Evolutionary conservation across 2,329 filamentous ascomycete genomes (phyloP).

Genomic region (Sclerotinia subarctica): DNA sequence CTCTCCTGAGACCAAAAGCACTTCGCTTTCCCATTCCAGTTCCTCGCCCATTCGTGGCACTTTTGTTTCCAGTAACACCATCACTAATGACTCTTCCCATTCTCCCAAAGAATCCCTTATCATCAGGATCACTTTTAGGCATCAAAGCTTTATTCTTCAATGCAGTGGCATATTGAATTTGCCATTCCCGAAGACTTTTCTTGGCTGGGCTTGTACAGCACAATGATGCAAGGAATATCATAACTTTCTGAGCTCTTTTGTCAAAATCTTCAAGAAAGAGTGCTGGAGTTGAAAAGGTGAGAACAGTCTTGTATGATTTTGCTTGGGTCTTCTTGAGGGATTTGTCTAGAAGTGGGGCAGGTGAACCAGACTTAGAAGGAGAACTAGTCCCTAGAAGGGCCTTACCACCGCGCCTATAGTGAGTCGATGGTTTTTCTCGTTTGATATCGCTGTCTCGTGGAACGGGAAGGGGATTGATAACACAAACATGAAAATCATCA

Average conservation of each 20-base stretch:
- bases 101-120: constrained; percentile 13
- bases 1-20: constrained; percentile 17
- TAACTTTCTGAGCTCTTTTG: constrained; percentile 45
- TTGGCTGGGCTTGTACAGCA: constrained; percentile 50
- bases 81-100: constrained; percentile 17
- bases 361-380: background rate
- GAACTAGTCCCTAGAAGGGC: background rate
- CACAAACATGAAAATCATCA: constrained; percentile 40
- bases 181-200: constrained; percentile 49
- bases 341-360: background rate
- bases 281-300: background rate
- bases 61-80: background rate
- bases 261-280: constrained; percentile 42
- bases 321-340: background rate
- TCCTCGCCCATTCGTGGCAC: background rate
- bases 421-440: constrained; percentile 3
- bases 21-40: constrained; percentile 19
- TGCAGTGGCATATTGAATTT: constrained; percentile 45
- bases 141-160: constrained; percentile 23
- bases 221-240: constrained; percentile 46
- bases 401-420: background rate
- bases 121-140: constrained; percentile 24
- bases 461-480: constrained; percentile 9
- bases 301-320: constrained; percentile 6
- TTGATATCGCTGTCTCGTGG: constrained; percentile 8